Percentiles rank a stretch among this genome's conserved stretches.
Evolutionary conservation across 108 stramenopile species (phyloP).

Genomic region (Ochromonas danica): DNA sequence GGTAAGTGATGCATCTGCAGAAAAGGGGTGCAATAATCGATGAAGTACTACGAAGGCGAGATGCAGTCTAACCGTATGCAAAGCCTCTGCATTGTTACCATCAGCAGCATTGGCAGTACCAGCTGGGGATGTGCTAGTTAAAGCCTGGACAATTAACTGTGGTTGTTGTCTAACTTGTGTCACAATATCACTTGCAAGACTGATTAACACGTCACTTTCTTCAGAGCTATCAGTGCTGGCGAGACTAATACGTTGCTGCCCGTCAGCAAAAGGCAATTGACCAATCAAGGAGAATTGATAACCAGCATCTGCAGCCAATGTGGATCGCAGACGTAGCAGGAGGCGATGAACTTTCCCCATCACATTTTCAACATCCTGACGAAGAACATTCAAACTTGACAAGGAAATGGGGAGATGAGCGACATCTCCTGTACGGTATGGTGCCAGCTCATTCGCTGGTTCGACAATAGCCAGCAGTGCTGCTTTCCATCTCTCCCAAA

Average conservation of each 20-base stretch:
- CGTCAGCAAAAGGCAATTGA: not conserved
- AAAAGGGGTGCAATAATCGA: constrained; percentile 30
- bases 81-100: not conserved
- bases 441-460: too few species aligned
- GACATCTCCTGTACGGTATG: too few species aligned
- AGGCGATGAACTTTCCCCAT: not conserved
- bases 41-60: not conserved
- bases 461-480: too few species aligned
- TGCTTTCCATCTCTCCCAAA: too few species aligned
- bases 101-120: not conserved
- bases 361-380: not conserved
- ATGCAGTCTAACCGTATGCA: not conserved
- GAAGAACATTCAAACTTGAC: not conserved
- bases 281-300: not conserved
- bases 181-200: not conserved
- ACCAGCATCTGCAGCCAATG: not conserved
- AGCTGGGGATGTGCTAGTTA: too few species aligned
- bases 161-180: not conserved
- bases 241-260: not conserved
- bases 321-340: not conserved
- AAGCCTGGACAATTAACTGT: not conserved
- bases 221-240: not conserved
- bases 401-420: too few species aligned
- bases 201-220: not conserved
- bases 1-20: not conserved